Evolutionary conservation across 768 basidiomycete genomes (phyloP), one percentile per base, ranked within the genome.

Genomic region (Lyophyllum semitale): DNA sequence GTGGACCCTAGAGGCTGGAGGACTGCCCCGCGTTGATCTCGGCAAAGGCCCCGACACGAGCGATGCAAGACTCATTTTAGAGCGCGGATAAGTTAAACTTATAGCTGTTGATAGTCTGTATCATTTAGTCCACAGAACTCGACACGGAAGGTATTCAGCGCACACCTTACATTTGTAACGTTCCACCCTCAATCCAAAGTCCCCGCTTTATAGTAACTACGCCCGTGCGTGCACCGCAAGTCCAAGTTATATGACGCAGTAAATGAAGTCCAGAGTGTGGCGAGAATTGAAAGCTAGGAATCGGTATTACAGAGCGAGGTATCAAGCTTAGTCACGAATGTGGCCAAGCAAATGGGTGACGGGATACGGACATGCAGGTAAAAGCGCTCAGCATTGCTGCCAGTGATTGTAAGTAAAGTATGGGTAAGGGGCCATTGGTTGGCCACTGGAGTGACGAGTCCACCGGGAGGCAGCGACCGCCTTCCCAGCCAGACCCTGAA

Each of bases 91-190:
- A 38, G 37, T n/a, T n/a, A 38, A n/a, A 38, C 17, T n/a, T n/a
- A 38, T 18, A 38, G 37, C 37, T 38, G 37, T n/a, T 9, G n/a
- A 38, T 38, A 5, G 18, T n/a, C 37, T 38, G 37, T 18, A 4
- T 15, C 11, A 18, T 38, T 38, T 5, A 38, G 37, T 18, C 37
- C 37, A 5, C 3, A 8, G 37, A 38, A 38, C 37, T 15, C 37
- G 17, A 22, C 48, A 23, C 46, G 3, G 15, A 6, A 5, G 26
- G 22, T 38, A 23, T 8, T 12, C 23, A 37, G n/a, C 48, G 49
- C 49, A 25, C 35, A 56, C 43, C 44, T 51, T 45, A 56, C 55
- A 56, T 56, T 46, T 26, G 43, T 32, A n/a, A 38, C 37, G 37
- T 38, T 18, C 15, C n/a, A 38, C 37, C 17, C 37, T 38, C 5